Evolutionary conservation across 2,329 filamentous ascomycete genomes (phyloP).

Genomic region (Beauveria bassiana): DNA sequence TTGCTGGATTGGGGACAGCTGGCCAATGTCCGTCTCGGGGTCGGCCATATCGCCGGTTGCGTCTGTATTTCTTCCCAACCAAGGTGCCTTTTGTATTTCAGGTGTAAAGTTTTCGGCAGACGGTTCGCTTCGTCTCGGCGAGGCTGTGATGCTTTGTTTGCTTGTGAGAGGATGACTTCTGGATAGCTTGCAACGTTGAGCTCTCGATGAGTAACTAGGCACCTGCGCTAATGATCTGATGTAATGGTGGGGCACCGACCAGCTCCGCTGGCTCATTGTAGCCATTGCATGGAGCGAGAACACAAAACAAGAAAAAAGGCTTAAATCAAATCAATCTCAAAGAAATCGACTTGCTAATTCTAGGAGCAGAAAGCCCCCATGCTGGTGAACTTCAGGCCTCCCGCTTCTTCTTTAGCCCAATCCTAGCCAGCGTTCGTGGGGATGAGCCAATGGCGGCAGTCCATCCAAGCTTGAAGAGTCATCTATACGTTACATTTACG

Average conservation of each 20-base stretch:
- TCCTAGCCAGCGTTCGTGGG: too few relatives aligned
- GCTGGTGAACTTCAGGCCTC: too few relatives aligned
- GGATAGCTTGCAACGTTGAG: neutral
- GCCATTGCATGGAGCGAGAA: too few relatives aligned
- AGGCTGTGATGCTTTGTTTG: neutral
- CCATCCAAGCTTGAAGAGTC: neutral
- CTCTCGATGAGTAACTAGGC: neutral
- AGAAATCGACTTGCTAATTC: too few relatives aligned
- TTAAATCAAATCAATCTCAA: too few relatives aligned
- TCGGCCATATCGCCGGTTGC: slow-evolving; percentile 24
- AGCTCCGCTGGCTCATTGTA: neutral
- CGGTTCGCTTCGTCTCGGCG: neutral
- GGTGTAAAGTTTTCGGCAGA: too few relatives aligned
- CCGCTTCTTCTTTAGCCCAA: too few relatives aligned
- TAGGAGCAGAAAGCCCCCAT: too few relatives aligned
- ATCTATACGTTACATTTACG: neutral
- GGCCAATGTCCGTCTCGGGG: slow-evolving; percentile 45
- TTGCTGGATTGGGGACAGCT: slow-evolving; percentile 72
- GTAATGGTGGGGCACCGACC: neutral
- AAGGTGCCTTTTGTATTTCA: neutral
- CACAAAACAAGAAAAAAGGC: too few relatives aligned
- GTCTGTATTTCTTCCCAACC: neutral
- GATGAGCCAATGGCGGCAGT: slow-evolving; percentile 16
- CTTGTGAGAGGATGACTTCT: neutral
- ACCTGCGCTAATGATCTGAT: neutral